Evolutionary conservation across 495 filamentous ascomycete species (phyloP), one percentile per base, ranked within the genome.

Genomic region (Hypoxylon cercidicola): DNA sequence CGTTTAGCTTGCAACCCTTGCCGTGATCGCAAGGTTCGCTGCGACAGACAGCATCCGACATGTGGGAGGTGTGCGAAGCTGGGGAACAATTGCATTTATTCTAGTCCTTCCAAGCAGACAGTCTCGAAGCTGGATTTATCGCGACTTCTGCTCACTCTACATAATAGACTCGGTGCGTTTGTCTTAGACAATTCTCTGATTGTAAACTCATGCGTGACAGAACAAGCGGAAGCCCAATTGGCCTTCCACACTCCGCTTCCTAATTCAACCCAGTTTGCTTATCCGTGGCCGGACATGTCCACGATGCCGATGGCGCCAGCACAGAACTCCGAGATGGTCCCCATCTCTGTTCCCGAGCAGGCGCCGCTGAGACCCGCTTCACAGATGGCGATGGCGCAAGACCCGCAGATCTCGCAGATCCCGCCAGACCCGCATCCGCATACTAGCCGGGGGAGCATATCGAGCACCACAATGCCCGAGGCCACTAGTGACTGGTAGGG

Each of bases 21-120:
- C 55, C 69, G 75, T 18, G 69, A 71, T 9, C 73, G 76, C 9
- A 79, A 79, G 45, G 50, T 79, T 15, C 74, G 66, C 47, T 79
- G 76, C 59, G 75, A 79, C 45, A 74, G 75, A 12, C 62, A 56
- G 19, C 65, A 68, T 3, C 76, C 76, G 4, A 58, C 62, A 9
- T 79, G 76, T 58, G 64, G 63, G 15, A 69, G 75, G 15, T 79
- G 76, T 60, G 62, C 68, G n/a, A 69, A 66, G 19, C 49, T 63
- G 12, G 64, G 64, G 18, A 21, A 46, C 41, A 43, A 48, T 35
- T 66, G 62, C 35, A 2, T 20, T 47, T 66, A 66, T 47, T 60
- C 55, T 16, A 55, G 49, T 35, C 55, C 54, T 8, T 50, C 62
- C 9, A 59, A 60, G 40, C 21, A 52, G 35, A 25, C 62, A 20